Evolutionary conservation across 2,329 filamentous ascomycete species (phyloP).

Genomic region (Byssochlamys sp.): DNA sequence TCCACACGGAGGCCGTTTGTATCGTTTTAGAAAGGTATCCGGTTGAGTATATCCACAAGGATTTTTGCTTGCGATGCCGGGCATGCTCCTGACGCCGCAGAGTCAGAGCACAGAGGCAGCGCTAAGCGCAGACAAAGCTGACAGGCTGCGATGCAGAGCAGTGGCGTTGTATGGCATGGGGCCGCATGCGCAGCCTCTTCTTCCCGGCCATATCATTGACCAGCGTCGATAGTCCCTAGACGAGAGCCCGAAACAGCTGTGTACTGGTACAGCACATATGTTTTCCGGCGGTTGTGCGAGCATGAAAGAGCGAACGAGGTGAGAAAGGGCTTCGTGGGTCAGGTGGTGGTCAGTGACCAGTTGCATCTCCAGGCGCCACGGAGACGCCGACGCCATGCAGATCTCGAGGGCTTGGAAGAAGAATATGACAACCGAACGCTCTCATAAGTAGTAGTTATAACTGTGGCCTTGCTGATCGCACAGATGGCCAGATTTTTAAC

Average conservation of each 20-base stretch:
- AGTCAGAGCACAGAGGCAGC: not conserved
- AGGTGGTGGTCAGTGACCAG: slow-evolving; percentile 15
- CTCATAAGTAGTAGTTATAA: not conserved
- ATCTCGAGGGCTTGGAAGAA: slow-evolving; percentile 1
- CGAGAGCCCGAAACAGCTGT: not conserved
- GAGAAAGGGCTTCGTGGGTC: slow-evolving; percentile 8
- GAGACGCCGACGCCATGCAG: slow-evolving; percentile 12
- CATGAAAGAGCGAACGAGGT: not conserved
- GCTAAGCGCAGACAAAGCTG: not conserved
- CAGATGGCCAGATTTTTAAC: not conserved
- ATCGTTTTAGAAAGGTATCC: not conserved
- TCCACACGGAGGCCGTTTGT: not conserved
- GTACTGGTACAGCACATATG: not conserved
- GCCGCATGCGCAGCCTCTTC: not conserved
- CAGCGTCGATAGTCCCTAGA: not conserved
- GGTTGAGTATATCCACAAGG: slow-evolving; percentile 1
- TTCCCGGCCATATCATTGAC: not conserved
- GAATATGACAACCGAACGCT: not conserved
- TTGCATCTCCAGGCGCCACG: slow-evolving; percentile 7
- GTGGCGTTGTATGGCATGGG: not conserved
- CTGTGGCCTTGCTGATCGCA: not conserved
- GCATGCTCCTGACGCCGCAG: not conserved
- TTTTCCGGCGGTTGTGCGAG: not conserved
- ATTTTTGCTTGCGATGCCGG: not conserved
- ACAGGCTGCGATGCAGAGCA: not conserved